phyloP scores from a whole-genome alignment of 2,329 filamentous ascomycete species.

The Exophiala sp. region DNA sequence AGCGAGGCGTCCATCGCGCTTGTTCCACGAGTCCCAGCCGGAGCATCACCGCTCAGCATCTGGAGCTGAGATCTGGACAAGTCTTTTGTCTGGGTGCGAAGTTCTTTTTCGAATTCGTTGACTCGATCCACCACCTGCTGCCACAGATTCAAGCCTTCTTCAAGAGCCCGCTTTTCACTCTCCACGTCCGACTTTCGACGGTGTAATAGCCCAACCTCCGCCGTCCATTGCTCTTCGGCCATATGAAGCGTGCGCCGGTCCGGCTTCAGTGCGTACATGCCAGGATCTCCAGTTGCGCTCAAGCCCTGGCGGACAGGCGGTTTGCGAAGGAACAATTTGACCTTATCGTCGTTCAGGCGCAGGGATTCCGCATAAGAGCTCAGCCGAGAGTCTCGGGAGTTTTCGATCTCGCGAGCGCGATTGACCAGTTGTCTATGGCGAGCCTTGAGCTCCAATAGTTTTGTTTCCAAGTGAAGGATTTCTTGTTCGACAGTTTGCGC shows the following conservation, averaged over 20 bases:
- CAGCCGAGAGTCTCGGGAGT: slow-evolving; percentile 52
- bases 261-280: slow-evolving; percentile 49
- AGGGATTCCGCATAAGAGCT: slow-evolving; percentile 54
- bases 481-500: slow-evolving; percentile 49
- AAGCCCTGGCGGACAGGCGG: slow-evolving; percentile 41
- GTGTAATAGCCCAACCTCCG: slow-evolving; percentile 44
- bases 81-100: slow-evolving; percentile 41
- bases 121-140: slow-evolving; percentile 49
- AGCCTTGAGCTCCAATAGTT: slow-evolving; percentile 50
- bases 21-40: neutral
- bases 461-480: slow-evolving; percentile 53
- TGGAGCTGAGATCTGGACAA: slow-evolving; percentile 15
- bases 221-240: slow-evolving; percentile 52
- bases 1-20: slow-evolving; percentile 3
- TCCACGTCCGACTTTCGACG: slow-evolving; percentile 44
- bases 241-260: slow-evolving; percentile 55
- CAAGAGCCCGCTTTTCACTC: slow-evolving; percentile 51
- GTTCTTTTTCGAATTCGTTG: slow-evolving; percentile 46
- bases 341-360: slow-evolving; percentile 50
- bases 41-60: neutral
- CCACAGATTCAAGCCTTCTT: slow-evolving; percentile 56
- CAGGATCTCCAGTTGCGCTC: slow-evolving; percentile 19
- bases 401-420: slow-evolving; percentile 50
- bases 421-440: slow-evolving; percentile 49
- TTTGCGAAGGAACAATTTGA: slow-evolving; percentile 47